Evolutionary conservation across 148 eudicot genomes (phyloP).

Genomic region (Vaccinium macrocarpon): DNA sequence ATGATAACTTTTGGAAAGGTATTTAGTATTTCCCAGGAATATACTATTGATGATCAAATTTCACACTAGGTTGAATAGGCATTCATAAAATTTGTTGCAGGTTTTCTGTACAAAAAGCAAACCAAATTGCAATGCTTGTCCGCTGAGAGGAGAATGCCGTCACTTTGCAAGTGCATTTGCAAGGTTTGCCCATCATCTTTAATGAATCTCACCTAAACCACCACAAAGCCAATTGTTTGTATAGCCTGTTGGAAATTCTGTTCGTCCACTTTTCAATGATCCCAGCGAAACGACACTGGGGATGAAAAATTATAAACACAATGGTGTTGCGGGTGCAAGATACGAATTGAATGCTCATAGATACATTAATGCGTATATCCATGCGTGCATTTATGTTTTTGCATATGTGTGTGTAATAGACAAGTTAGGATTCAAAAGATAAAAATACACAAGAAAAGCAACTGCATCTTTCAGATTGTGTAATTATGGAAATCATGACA

Average conservation of each 20-base stretch:
- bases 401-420: background rate
- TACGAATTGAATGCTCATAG: background rate
- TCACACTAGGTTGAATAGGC: constrained; percentile 5
- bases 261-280: background rate
- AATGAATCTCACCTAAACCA: background rate
- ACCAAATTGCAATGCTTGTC: constrained; percentile 98
- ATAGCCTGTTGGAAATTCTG: background rate
- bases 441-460: constrained; percentile 10
- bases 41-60: background rate
- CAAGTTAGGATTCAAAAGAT: background rate
- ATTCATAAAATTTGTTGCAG: constrained; percentile 37
- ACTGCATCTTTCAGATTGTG: background rate
- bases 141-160: constrained; percentile 92
- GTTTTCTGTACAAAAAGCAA: constrained; percentile 96
- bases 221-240: background rate
- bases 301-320: background rate
- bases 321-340: background rate
- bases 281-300: background rate
- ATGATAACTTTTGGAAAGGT: constrained; percentile 99
- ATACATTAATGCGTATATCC: background rate
- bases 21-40: constrained; percentile 7
- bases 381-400: background rate
- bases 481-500: background rate
- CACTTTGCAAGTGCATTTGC: constrained; percentile 99
- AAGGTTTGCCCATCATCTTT: constrained; percentile 48